phyloP scores from a whole-genome alignment of 441 rosid species.

The Kokia cookei region DNA sequence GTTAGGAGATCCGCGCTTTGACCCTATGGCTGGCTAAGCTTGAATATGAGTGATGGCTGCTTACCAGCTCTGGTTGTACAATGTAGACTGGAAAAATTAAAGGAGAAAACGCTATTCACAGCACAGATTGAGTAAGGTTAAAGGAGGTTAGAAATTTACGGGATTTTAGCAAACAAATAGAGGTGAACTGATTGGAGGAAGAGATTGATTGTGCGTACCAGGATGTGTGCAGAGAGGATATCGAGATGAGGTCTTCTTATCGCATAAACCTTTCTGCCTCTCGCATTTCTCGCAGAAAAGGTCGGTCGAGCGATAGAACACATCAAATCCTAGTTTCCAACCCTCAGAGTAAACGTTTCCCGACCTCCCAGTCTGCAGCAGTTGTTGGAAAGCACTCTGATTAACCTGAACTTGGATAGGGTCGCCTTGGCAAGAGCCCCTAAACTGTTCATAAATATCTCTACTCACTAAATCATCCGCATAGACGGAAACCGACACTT shows the following conservation, averaged over 20 bases:
- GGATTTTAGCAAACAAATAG: neutral
- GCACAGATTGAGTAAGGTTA: neutral
- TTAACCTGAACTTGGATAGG: neutral
- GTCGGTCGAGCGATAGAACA: accelerated
- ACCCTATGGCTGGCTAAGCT: neutral
- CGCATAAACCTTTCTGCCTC: neutral
- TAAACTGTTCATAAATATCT: no score
- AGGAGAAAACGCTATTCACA: neutral
- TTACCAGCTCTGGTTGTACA: neutral
- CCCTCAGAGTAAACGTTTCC: neutral
- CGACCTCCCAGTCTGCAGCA: neutral
- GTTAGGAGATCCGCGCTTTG: neutral
- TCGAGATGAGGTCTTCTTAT: neutral
- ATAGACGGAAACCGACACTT: neutral
- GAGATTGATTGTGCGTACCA: neutral
- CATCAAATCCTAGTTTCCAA: neutral
- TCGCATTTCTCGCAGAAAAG: neutral
- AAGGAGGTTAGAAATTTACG: neutral
- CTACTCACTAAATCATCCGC: neutral
- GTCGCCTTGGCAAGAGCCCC: neutral
- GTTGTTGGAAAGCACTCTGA: neutral
- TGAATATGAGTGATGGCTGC: neutral
- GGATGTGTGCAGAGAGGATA: neutral
- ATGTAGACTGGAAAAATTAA: neutral
- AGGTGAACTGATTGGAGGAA: neutral